Conservation (phyloP, 768 basidiomycete species). For the Chalciporus sphaerocephalus region DNA sequence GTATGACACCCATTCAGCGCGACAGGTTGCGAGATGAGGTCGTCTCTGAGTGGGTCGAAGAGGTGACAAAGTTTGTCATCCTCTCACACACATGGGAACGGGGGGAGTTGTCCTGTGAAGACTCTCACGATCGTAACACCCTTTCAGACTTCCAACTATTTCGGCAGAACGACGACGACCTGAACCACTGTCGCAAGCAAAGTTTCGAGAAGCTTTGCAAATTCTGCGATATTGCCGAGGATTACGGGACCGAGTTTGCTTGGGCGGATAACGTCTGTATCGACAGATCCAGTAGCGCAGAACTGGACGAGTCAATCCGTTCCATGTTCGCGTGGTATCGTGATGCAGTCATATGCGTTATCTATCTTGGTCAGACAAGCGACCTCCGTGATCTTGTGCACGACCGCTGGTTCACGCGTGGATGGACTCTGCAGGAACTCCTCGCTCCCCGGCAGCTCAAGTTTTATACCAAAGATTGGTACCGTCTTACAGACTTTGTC, state of each 20-base stretch:
- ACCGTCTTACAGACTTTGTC: neutral
- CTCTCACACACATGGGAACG: too few species aligned
- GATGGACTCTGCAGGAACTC: conserved; percentile 14
- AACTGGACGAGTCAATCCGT: conserved; percentile 18
- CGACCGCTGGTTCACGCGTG: conserved; percentile 23
- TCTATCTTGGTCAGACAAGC: conserved; percentile 7
- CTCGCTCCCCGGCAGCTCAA: conserved; percentile 12
- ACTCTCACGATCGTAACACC: too few species aligned
- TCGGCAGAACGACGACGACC: too few species aligned
- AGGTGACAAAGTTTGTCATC: too few species aligned
- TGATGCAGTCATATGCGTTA: conserved; percentile 11
- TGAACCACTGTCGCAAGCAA: too few species aligned
- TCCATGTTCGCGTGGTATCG: conserved; percentile 23
- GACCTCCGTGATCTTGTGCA: neutral
- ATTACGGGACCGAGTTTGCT: conserved; percentile 2
- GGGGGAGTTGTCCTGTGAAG: too few species aligned
- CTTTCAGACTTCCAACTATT: too few species aligned
- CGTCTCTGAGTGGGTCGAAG: too few species aligned
- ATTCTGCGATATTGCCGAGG: conserved; percentile 1
- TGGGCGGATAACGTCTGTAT: conserved; percentile 18
- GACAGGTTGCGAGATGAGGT: too few species aligned
- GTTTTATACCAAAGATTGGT: conserved; percentile 14
- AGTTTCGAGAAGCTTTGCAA: neutral
- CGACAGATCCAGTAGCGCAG: conserved; percentile 16
- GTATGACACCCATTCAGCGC: too few species aligned